Evolutionary conservation across 176 grass and related monocot species (phyloP).

Genomic region (Metroxylon sagu): DNA sequence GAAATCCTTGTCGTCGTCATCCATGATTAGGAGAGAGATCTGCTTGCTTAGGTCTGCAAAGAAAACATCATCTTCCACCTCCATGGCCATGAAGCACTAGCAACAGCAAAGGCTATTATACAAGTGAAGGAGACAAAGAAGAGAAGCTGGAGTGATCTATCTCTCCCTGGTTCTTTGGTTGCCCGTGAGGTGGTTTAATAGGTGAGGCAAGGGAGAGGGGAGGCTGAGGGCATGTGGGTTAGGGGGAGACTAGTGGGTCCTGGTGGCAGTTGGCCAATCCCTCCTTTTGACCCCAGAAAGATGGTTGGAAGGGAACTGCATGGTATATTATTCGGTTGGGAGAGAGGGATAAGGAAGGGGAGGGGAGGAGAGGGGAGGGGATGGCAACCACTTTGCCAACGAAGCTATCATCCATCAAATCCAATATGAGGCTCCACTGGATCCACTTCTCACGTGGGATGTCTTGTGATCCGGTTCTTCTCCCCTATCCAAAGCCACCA

Average conservation of each 20-base stretch:
- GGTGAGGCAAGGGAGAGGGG: neutral
- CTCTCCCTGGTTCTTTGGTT: neutral
- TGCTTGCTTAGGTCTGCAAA: constrained; percentile 96
- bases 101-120: neutral
- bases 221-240: neutral
- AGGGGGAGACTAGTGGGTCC: constrained; percentile 4
- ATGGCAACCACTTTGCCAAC: constrained; percentile 36
- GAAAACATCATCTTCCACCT: constrained; percentile 80
- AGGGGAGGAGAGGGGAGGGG: no score
- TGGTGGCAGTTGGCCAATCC: constrained; percentile 42
- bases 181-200: constrained; percentile 23
- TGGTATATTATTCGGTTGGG: neutral
- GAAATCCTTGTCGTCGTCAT: constrained; percentile 70
- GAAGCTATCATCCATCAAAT: constrained; percentile 12
- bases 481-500: neutral
- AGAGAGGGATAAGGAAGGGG: constrained; percentile 13
- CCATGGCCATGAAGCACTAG: constrained; percentile 4
- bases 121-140: no score
- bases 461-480: neutral
- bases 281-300: constrained; percentile 18
- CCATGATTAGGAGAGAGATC: constrained; percentile 87
- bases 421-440: neutral
- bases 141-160: neutral
- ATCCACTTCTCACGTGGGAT: constrained; percentile 19
- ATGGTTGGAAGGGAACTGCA: neutral